Evolutionary conservation across 225 moss, liverwort and hornwort species (phyloP).

Genomic region (Antitrichia curtipendula): DNA sequence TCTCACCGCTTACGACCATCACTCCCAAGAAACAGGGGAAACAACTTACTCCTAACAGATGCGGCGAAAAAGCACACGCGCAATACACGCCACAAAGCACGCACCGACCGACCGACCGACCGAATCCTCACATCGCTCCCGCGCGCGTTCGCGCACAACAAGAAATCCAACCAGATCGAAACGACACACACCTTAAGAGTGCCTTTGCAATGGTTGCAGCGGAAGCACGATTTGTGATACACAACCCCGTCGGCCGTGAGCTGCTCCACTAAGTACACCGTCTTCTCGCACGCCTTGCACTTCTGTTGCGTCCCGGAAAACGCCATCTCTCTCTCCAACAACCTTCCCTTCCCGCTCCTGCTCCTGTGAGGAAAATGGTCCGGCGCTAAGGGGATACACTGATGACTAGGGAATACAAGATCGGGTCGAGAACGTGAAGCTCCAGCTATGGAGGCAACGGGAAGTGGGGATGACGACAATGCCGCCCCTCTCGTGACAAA

Average conservation of each 20-base stretch:
- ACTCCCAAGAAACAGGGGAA: not conserved
- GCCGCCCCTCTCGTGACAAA: not conserved
- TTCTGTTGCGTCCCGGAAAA: slow-evolving; percentile 98
- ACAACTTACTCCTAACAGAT: not conserved
- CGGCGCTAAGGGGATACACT: not conserved
- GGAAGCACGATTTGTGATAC: slow-evolving; percentile 97
- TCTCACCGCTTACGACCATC: not conserved
- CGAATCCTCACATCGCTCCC: not conserved
- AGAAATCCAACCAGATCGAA: not conserved
- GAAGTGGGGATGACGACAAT: slow-evolving; percentile 1
- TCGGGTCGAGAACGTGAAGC: not conserved
- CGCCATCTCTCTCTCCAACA: slow-evolving; percentile 49
- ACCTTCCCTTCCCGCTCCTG: not conserved
- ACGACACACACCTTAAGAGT: slow-evolving; percentile 64
- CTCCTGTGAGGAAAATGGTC: no score
- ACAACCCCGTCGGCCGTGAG: slow-evolving; percentile 92
- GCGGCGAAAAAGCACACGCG: not conserved
- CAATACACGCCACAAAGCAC: not conserved
- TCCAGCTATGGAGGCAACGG: slow-evolving; percentile 14
- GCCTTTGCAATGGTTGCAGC: slow-evolving; percentile 91
- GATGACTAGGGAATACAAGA: not conserved
- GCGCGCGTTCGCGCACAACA: not conserved
- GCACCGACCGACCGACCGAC: not conserved
- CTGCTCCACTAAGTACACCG: slow-evolving; percentile 97
- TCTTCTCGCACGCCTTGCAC: slow-evolving; percentile 99